Conservation (phyloP, 805 yeast species). For the Diddensiella caesifluorescens region DNA sequence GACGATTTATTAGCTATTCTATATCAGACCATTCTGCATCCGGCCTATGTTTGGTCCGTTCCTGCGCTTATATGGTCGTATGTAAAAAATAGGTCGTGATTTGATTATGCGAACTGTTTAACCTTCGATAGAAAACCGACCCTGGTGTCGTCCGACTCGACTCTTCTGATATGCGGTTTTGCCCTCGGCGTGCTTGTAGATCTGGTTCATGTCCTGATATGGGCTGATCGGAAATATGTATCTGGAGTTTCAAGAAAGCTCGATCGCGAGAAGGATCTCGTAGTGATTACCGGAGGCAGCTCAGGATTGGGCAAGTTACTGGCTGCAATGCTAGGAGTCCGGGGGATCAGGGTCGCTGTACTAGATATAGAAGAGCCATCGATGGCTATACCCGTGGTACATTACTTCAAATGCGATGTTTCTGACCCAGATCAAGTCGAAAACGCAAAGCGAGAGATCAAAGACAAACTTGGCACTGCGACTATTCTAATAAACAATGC, state of each 20-base stretch:
- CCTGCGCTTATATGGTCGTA: slow-evolving; percentile 9
- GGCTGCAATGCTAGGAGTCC: slow-evolving; percentile 41
- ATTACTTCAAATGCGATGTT: slow-evolving; percentile 66
- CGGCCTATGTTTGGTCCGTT: slow-evolving; percentile 12
- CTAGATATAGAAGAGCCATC: slow-evolving; percentile 51
- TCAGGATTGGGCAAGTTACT: slow-evolving; percentile 73
- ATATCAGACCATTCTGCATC: slow-evolving; percentile 12
- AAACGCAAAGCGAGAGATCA: slow-evolving; percentile 37
- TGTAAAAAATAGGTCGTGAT: no score
- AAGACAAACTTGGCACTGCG: slow-evolving; percentile 48
- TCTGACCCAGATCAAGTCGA: slow-evolving; percentile 45
- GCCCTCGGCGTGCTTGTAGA: slow-evolving; percentile 10
- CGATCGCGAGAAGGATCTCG: slow-evolving; percentile 43
- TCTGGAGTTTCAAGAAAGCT: slow-evolving; percentile 7
- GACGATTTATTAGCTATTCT: slow-evolving; percentile 12
- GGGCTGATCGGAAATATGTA: slow-evolving; percentile 8
- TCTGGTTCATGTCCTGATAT: slow-evolving; percentile 4
- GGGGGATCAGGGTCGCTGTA: slow-evolving; percentile 53
- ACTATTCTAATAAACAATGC: slow-evolving; percentile 82
- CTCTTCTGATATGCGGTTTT: background rate
- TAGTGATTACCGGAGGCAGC: slow-evolving; percentile 79
- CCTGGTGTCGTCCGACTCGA: no score
- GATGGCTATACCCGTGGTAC: slow-evolving; percentile 38
- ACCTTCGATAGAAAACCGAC: no score
- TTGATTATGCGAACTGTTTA: no score